Evolutionary conservation across 805 yeast species (phyloP).

Genomic region (Suhomyces faveliae): DNA sequence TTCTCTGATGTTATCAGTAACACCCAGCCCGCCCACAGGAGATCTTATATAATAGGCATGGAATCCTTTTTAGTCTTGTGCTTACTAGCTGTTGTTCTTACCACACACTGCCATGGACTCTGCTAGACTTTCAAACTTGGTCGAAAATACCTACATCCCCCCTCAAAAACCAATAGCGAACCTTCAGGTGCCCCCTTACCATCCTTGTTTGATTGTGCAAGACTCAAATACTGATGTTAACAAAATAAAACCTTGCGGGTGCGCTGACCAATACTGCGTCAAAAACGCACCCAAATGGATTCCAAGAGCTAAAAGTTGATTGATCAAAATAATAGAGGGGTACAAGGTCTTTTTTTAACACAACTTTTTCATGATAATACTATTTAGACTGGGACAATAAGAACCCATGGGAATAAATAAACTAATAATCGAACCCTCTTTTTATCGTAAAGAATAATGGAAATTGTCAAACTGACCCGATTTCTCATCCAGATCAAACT

Average conservation of each 20-base stretch:
- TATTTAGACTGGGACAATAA: background rate
- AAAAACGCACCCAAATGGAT: slow-evolving; percentile 42
- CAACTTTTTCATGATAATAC: background rate
- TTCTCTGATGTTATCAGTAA: background rate
- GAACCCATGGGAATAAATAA: no score
- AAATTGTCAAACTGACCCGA: background rate
- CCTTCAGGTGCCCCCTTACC: slow-evolving; percentile 45
- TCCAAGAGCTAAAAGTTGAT: slow-evolving; percentile 22
- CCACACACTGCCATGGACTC: slow-evolving; percentile 39
- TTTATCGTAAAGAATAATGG: background rate
- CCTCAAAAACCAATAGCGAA: slow-evolving; percentile 19
- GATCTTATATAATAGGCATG: background rate
- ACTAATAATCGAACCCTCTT: background rate
- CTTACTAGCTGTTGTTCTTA: background rate
- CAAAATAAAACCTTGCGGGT: slow-evolving; percentile 40
- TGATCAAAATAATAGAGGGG: no score
- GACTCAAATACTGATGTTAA: slow-evolving; percentile 51
- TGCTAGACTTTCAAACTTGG: slow-evolving; percentile 32
- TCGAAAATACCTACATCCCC: slow-evolving; percentile 51
- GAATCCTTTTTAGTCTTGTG: background rate
- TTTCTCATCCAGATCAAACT: slow-evolving; percentile 1
- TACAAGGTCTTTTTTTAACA: no score
- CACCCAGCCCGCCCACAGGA: background rate
- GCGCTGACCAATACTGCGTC: slow-evolving; percentile 40
- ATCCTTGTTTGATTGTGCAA: slow-evolving; percentile 58